Base-by-base conservation (phyloP, 306 rosid genomes). In the Acmispon strigosus region DNA sequence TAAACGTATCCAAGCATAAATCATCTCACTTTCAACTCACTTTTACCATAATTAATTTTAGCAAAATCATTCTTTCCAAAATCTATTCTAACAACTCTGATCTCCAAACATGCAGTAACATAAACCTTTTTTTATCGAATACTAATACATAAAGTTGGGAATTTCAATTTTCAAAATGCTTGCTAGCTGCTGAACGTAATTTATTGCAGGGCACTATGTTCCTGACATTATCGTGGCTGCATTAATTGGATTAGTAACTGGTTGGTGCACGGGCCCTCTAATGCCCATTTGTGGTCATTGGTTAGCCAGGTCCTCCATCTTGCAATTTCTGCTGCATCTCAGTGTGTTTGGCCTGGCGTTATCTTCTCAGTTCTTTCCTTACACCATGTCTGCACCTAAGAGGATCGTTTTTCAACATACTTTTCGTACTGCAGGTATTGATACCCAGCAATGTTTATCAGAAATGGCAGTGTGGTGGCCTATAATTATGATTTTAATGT, bases 311-410 rank as follows among this genome's bases (percentile, higher is more conserved):
- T 78, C 90, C 43, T 91, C 96, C 57, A 81, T 95, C 84, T 43
- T 95, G 85, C 88, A 81, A 49, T 76, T 91, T 79, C 74, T 91
- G 80, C 74, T 91, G 66, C 97, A 95, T 77, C 82, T 95, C 69
- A 91, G 71, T 66, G 86, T 91, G 61, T 67, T 83, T 75, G 87
- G 82, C 53, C 70, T 89, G 85, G 99, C 99, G 13, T 45, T 95
- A 66, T 87, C 99, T 51, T 86, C 92, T 15, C 99, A 91, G 75
- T 87, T 95, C 84, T 95, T 95, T 78, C 99, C 99, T 55, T 95
- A 95, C 73, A 82, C 92, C 74, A 63, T 12, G 14, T 85, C 81
- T 42, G 97, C 97, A 32, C 99, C 99, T 54, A 95, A 95, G 86
- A 91, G 99, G 82, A 62, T 86, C 62, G 79, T 86, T 79, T 86